These are phyloP conservation scores for Verticillium nubilum DNA, from an alignment of 2,329 filamentous ascomycete species.

Conservation along the genomic window DNA sequence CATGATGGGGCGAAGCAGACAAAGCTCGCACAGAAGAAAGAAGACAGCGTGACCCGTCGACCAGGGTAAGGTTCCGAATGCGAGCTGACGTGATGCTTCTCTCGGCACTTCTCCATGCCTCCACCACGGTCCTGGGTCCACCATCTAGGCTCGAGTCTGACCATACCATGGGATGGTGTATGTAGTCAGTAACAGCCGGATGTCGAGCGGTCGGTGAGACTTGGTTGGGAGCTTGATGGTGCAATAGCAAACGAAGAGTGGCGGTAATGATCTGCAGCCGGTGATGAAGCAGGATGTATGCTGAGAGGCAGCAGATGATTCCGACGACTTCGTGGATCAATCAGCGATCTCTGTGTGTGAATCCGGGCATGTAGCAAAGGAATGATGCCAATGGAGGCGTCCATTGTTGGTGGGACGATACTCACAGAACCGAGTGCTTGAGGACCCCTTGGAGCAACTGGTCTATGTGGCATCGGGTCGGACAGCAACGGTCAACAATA, in stretches of 20 bases:
- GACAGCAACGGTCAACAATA: background rate
- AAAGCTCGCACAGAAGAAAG: background rate
- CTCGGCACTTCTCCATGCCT: background rate
- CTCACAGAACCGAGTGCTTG: background rate
- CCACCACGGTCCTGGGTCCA: background rate
- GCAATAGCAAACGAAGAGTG: no score
- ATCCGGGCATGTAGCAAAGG: no score
- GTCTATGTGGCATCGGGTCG: background rate
- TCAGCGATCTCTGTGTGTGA: no score
- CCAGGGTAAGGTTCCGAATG: background rate
- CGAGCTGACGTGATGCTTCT: background rate
- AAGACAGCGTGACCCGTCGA: background rate
- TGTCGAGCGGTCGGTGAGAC: no score
- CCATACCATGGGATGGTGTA: no score
- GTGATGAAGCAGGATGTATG: no score
- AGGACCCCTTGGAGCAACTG: no score
- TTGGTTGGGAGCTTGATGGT: no score
- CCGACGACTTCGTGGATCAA: no score
- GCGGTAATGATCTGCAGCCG: no score
- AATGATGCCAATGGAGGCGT: background rate
- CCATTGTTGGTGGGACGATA: background rate
- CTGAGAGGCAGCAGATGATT: no score
- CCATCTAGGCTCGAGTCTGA: background rate
- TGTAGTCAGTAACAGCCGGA: no score
- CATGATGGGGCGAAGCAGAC: background rate